Base-by-base conservation (phyloP, 768 basidiomycete genomes). In the Tricholoma bakamatsutake region DNA sequence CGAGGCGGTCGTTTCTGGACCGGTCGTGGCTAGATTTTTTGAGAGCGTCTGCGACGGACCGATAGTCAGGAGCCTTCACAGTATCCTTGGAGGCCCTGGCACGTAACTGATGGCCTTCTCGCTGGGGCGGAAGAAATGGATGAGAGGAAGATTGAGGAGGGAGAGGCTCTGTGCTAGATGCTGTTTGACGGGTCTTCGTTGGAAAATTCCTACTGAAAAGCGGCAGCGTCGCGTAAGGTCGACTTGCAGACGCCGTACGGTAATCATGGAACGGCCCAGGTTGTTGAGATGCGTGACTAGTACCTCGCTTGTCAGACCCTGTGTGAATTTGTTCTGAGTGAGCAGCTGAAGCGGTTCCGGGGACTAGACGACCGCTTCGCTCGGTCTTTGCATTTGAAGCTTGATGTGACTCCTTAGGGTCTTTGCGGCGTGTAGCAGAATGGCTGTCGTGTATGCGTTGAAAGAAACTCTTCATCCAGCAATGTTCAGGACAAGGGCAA, bases 401-500 rank as follows among this genome's bases (percentile, higher is more conserved):
- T 52, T 62, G 57, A 46, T 59, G 56, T 48, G 72, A 67, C 65
- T 72, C 71, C 61, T 69, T 71, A 33, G 69, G 57, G 57, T 71
- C 70, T 62, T 69, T 69, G 8, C 46, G 46, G 56, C 68, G 71
- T 59, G 68, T 65, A 70, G 71, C 74, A 57, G 75, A 62, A 61
- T 74, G 75, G 68, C 70, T 71, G 61, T 77, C 76, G 66, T 71
- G 68, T 61, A 69, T 70, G 61, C 77, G 75, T 67, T 74, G 75
- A 64, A 78, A 76, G 69, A 78, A 75, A 73, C 71, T 71, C 73
- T 76, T 79, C 78, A 80, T 79, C 66, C 77, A 77, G 57, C 49
- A 51, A 57, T 53, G 30, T 50, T 52, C 42, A 43, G 42, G 59
- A 64, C n/a, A 60, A 58, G 57, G 34, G 54, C 57, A n/a, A n/a